These are phyloP conservation scores for Gastrolobium bilobum DNA, from an alignment of 306 rosid genomes.

Conservation along the genomic window DNA sequence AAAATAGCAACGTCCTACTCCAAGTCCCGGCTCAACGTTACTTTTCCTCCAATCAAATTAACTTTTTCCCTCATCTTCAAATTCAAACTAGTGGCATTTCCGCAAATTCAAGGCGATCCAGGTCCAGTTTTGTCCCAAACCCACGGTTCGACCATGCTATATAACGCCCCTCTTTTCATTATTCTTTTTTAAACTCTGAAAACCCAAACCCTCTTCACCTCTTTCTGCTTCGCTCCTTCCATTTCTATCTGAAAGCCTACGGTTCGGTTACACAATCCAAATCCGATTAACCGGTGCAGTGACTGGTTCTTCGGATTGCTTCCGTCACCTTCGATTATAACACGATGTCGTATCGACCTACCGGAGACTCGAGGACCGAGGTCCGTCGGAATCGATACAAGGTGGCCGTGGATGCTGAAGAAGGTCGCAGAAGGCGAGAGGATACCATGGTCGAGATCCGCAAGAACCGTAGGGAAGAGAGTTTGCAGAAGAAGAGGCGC, in stretches of 20 bases:
- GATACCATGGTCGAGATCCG: constrained; percentile 93
- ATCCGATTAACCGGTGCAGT: background rate
- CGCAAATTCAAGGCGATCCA: constrained; percentile 63
- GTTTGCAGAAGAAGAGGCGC: constrained; percentile 86
- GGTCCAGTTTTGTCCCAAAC: constrained; percentile 33
- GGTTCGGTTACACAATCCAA: background rate
- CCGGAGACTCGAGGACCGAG: constrained; percentile 69
- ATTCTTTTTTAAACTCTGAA: background rate
- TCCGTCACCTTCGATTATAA: background rate
- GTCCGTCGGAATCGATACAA: constrained; percentile 89
- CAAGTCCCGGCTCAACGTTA: too few relatives aligned
- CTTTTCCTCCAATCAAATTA: constrained; percentile 44
- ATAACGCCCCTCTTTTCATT: constrained; percentile 20
- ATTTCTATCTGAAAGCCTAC: constrained; percentile 33
- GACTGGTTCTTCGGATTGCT: background rate
- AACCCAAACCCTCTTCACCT: constrained; percentile 45
- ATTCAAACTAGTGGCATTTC: constrained; percentile 64
- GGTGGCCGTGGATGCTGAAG: constrained; percentile 93
- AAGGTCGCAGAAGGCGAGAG: constrained; percentile 87
- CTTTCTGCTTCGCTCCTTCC: background rate
- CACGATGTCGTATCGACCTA: constrained; percentile 81
- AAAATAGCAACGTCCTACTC: background rate
- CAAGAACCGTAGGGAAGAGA: constrained; percentile 84
- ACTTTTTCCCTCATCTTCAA: constrained; percentile 61
- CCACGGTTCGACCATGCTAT: constrained; percentile 18